Evolutionary conservation across 202 grass and related monocot species (phyloP), one percentile per base, ranked within the genome.

Genomic region (Carex arenaria): DNA sequence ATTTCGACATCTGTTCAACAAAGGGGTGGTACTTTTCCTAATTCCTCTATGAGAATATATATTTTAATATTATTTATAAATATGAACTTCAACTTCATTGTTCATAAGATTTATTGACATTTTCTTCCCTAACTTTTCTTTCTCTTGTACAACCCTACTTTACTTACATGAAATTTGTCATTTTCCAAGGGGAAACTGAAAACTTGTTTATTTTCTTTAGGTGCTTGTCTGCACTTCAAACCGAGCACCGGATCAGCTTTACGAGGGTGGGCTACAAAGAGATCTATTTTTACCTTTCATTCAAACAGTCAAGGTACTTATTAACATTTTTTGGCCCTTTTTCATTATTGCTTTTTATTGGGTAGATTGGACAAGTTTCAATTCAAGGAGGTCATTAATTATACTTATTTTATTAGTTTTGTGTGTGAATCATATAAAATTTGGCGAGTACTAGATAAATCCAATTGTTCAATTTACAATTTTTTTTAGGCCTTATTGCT

Each of bases 211-310:
- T 23, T 43, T 78, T 7, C 60, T 60, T 87, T 84, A 98, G 95
- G 79, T 98, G 85, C 92, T 98, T 62, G 81, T 98, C 75, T 95
- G 92, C 10, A 98, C 95, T 66, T 98, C 95, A 66, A 98, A 98
- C 81, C 84, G 93, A 42, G 87, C 92, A 86, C 92, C 95, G 49
- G 92, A 98, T 90, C 88, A 95, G 65, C 89, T 98, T 64, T 98
- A 98, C 52, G 91, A 98, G 91, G 95, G 92, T 86, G 95, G 95
- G 73, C 88, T 98, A 67, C 95, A 98, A 80, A 61, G 95, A 80
- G 85, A 92, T 56, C 89, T 95, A 83, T 98, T 98, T 89, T 89
- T 98, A 82, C 91, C 92, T 72, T 98, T 95, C 85, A 92, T 93
- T 85, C 86, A 87, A 79, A 93, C 90, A 64, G 85, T 98, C 79